These are phyloP conservation scores for Alternaria ethzedia DNA, from an alignment of 2,329 filamentous ascomycete species.

Conservation along the genomic window DNA sequence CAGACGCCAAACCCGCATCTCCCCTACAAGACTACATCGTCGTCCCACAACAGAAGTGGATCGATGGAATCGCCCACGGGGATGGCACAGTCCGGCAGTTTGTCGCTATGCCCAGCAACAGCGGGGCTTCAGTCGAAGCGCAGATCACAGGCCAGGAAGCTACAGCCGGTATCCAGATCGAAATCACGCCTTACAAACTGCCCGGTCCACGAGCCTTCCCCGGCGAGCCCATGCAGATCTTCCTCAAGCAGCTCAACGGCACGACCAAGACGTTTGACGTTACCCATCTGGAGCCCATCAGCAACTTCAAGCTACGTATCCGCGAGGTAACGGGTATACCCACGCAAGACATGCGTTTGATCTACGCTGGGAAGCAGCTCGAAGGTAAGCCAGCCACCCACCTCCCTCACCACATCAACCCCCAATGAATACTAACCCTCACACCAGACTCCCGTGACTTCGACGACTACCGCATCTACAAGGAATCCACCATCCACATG, in stretches of 20 bases:
- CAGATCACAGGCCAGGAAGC: conserved; percentile 54
- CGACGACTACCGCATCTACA: conserved; percentile 62
- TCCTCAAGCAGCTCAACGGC: conserved; percentile 38
- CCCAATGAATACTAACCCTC: conserved; percentile 44
- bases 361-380: conserved; percentile 82
- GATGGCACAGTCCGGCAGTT: conserved; percentile 56
- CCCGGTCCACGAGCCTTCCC: background rate
- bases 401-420: background rate
- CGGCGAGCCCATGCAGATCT: background rate
- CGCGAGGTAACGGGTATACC: background rate
- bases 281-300: conserved; percentile 77
- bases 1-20: background rate
- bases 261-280: conserved; percentile 65
- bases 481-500: conserved; percentile 71
- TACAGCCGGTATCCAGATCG: conserved; percentile 54
- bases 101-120: conserved; percentile 54
- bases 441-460: conserved; percentile 64
- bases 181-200: conserved; percentile 44
- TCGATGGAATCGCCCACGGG: conserved; percentile 51
- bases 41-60: conserved; percentile 48
- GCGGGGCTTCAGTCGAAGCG: conserved; percentile 54
- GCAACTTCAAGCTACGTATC: conserved; percentile 95
- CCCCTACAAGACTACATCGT: conserved; percentile 54
- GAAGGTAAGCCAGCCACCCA: background rate
- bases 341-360: background rate